Evolutionary conservation across 495 filamentous ascomycete genomes (phyloP), one percentile per base, ranked within the genome.

Genomic region (Arthonia radiata): DNA sequence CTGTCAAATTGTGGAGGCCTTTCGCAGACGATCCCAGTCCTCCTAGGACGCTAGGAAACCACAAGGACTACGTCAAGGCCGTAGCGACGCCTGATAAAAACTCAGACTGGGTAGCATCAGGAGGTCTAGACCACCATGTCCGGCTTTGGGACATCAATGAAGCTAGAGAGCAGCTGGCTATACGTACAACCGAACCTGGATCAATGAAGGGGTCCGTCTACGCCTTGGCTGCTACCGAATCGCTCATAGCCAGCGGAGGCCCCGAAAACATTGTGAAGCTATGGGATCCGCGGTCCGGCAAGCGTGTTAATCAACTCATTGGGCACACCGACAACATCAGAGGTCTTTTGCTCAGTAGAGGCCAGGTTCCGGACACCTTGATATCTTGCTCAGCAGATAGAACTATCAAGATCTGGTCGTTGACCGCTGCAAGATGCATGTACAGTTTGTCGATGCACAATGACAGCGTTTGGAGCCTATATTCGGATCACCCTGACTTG

Each of bases 361-460:
- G n/a, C n/a, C 63, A 83, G 38, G 64, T 73, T 30, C 80, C 77
- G 5, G 79, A 91, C 46, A 83, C 67, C 17, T 74, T 97, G 26
- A 66, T 97, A 64, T 90, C 81, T 0, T 89, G 80, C 3, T 92
- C 81, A 26, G 89, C 86, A 2, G 86, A 97, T 44, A 79, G 86
- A 45, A 93, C 86, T 0, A 71, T 97, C 50, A 97, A 97, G 48
- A 65, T 94, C 13, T 97, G 86, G 86, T 93, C 80, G 26, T 63
- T 93, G 25, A 81, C 78, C 2, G 82, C 79, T 7, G 86, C 83
- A 18, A 61, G 86, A 32, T 94, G 86, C 56, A 77, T 93, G 71
- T 75, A 93, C 49, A 97, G 89, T 3, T 57, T 97, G 29, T 92
- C 81, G 10, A 94, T 94, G 86, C 86, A 97, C 44, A 90, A 86